These are phyloP conservation scores for Giardia duodenalis DNA, from an alignment of 208 protist genomes.

Conservation along the genomic window DNA sequence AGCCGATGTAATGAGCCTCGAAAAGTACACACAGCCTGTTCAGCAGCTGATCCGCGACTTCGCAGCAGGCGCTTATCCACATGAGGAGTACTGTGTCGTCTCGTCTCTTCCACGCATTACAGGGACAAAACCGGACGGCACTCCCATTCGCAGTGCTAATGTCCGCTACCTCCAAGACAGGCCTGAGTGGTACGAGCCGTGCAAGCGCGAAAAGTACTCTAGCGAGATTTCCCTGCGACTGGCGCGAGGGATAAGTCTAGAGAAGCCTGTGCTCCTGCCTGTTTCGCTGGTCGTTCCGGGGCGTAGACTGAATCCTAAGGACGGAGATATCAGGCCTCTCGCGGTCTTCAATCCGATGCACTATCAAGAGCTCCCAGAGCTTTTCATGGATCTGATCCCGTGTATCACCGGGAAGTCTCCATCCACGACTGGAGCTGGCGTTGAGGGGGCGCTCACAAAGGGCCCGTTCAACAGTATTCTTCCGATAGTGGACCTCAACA, in stretches of 20 bases:
- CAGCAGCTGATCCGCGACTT: slow-evolving; percentile 27
- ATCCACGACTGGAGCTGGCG: slow-evolving; percentile 47
- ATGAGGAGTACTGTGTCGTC: not conserved
- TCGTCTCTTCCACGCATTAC: slow-evolving; percentile 34
- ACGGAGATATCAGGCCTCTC: slow-evolving; percentile 8
- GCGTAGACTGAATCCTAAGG: slow-evolving; percentile 37
- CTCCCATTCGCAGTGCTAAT: slow-evolving; percentile 34
- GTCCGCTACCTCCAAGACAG: slow-evolving; percentile 41
- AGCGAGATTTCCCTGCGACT: slow-evolving; percentile 29
- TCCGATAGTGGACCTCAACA: slow-evolving; percentile 37
- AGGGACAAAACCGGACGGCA: not conserved
- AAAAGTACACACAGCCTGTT: slow-evolving; percentile 45
- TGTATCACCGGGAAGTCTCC: slow-evolving; percentile 49
- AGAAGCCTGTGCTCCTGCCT: slow-evolving; percentile 32
- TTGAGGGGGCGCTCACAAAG: slow-evolving; percentile 52
- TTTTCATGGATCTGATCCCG: slow-evolving; percentile 45
- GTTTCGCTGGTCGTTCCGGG: slow-evolving; percentile 38
- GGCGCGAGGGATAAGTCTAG: not conserved
- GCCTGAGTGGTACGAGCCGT: slow-evolving; percentile 10
- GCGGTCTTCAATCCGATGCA: slow-evolving; percentile 47
- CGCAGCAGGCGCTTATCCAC: not conserved
- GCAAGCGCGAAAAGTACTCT: slow-evolving; percentile 29
- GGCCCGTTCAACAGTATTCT: slow-evolving; percentile 48
- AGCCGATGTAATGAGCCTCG: slow-evolving; percentile 35
- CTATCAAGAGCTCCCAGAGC: slow-evolving; percentile 49